Conservation (phyloP, 108 stramenopile genomes). For the Fistulifera solaris region DNA sequence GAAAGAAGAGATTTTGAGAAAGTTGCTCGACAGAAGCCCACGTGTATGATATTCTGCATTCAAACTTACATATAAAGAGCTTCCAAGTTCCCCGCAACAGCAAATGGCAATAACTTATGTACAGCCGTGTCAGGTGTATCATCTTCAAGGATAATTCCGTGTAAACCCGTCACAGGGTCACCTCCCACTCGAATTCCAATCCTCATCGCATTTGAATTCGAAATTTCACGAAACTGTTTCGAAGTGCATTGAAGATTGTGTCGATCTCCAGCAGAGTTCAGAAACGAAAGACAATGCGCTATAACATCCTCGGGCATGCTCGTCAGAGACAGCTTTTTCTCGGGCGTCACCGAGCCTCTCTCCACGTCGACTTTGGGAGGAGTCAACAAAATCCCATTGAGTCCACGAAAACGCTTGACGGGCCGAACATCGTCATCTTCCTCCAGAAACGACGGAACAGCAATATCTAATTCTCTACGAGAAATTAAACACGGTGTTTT, state of each 20-base stretch:
- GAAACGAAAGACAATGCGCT: conserved; percentile 47
- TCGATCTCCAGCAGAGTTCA: conserved; percentile 43
- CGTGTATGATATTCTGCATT: not conserved
- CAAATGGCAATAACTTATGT: conserved; percentile 32
- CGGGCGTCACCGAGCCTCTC: not conserved
- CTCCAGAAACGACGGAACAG: too few relatives aligned
- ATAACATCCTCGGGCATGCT: conserved; percentile 38
- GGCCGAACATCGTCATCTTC: not conserved
- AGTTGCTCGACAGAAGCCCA: not conserved
- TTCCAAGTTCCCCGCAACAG: conserved; percentile 60
- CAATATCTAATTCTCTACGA: too few relatives aligned
- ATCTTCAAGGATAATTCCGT: conserved; percentile 34
- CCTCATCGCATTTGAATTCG: conserved; percentile 51
- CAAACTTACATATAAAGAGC: conserved; percentile 72
- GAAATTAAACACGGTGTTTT: too few relatives aligned
- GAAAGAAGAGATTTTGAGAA: not conserved
- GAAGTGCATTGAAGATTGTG: conserved; percentile 54
- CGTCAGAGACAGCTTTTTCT: not conserved
- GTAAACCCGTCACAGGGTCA: conserved; percentile 31
- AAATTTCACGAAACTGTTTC: conserved; percentile 40
- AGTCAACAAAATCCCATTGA: not conserved
- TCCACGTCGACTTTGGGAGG: conserved; percentile 3
- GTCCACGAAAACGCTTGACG: conserved; percentile 1
- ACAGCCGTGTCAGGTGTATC: conserved; percentile 42
- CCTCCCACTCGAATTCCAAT: conserved; percentile 43